phyloP scores from a whole-genome alignment of 192 early-diverging fungal species.

The Umbelopsis vinacea region DNA sequence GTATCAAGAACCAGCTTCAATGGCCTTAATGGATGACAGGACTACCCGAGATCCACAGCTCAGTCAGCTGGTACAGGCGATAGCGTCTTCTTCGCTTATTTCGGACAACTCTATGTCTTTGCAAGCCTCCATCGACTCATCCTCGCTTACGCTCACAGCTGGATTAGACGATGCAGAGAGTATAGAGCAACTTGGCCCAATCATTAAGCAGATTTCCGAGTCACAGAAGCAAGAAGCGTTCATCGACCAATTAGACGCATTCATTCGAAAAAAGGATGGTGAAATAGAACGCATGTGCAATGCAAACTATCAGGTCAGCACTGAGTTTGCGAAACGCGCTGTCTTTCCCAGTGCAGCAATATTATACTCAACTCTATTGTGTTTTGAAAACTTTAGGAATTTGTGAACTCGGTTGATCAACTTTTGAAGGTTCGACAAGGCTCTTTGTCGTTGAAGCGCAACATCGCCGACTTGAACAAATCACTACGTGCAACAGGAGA shows the following conservation, averaged over 20 bases:
- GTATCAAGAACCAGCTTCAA: not conserved
- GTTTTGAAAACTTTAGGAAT: conserved; percentile 62
- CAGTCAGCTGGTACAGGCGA: conserved; percentile 16
- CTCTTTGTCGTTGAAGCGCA: conserved; percentile 81
- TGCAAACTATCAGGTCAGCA: conserved; percentile 86
- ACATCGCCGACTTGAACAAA: conserved; percentile 84
- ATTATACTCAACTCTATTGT: not conserved
- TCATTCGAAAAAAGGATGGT: conserved; percentile 86
- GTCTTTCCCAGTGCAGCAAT: conserved; percentile 2
- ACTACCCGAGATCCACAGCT: not conserved
- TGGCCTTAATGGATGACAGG: conserved; percentile 2
- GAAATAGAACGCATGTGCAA: conserved; percentile 99
- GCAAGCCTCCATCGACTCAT: conserved; percentile 14
- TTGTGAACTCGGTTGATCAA: conserved; percentile 93
- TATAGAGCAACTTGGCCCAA: conserved; percentile 81
- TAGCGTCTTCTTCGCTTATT: conserved; percentile 16
- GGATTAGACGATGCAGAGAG: conserved; percentile 62
- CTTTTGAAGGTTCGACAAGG: conserved; percentile 92
- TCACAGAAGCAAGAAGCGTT: conserved; percentile 86
- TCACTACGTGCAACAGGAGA: conserved; percentile 84
- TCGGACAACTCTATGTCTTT: conserved; percentile 8
- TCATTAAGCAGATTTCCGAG: conserved; percentile 90
- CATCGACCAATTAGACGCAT: conserved; percentile 79
- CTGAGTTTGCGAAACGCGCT: conserved; percentile 33
- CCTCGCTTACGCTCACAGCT: conserved; percentile 23